Evolutionary conservation across 495 filamentous ascomycete species (phyloP).

Genomic region (Letharia columbiana): DNA sequence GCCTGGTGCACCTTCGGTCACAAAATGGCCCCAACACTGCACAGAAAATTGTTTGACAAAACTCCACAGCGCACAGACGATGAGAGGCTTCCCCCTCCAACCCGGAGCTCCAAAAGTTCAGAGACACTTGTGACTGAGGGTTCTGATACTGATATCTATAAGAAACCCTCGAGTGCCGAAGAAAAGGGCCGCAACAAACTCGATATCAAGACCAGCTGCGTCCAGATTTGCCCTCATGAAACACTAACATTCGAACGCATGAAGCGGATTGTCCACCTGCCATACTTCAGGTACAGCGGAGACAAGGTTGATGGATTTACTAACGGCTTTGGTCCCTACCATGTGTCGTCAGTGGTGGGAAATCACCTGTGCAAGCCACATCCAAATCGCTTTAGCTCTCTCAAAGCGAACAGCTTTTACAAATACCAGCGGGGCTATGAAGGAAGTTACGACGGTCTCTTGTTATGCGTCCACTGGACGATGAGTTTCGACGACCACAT

Average conservation of each 20-base stretch:
- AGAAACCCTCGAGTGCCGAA: background rate
- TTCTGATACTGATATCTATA: background rate
- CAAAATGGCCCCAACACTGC: background rate
- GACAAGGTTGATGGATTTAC: background rate
- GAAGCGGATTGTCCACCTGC: too few relatives aligned
- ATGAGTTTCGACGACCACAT: background rate
- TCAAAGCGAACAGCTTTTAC: background rate
- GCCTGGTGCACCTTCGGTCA: background rate
- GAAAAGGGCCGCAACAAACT: background rate
- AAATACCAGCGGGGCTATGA: background rate
- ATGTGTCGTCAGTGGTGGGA: background rate
- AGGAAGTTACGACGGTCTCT: background rate
- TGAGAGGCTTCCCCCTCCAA: background rate
- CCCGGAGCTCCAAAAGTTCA: background rate
- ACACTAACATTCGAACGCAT: background rate
- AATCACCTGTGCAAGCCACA: background rate
- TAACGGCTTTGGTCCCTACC: background rate
- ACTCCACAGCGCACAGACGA: background rate
- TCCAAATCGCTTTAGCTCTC: background rate
- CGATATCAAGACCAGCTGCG: background rate
- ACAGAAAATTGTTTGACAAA: background rate
- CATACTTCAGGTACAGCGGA: background rate
- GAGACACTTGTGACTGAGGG: background rate
- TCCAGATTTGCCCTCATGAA: conserved; percentile 6
- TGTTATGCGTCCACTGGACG: background rate